A percentile compares a stretch with the other conserved stretches of the same genome.
phyloP scores from a whole-genome alignment of 495 filamentous ascomycete genomes.

The Pyrenopolyporus hunteri region DNA sequence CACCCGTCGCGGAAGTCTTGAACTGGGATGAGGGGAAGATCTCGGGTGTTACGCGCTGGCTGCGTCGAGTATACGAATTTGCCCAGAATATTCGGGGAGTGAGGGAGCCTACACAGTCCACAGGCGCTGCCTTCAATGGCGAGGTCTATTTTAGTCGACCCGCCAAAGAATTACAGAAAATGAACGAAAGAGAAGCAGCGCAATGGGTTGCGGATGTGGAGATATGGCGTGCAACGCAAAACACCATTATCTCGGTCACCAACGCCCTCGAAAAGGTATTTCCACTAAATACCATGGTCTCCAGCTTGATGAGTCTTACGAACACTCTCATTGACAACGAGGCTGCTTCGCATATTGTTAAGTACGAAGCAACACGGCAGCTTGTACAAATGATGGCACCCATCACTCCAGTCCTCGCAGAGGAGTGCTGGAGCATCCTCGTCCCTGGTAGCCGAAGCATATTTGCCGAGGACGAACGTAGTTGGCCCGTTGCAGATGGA shows the following conservation, averaged over 20 bases:
- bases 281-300: constrained; percentile 79
- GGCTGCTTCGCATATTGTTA: constrained; percentile 34
- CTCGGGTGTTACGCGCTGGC: constrained; percentile 79
- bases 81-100: constrained; percentile 47
- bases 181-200: constrained; percentile 26
- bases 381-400: constrained; percentile 77
- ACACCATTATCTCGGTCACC: constrained; percentile 71
- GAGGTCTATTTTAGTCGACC: constrained; percentile 43
- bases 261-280: constrained; percentile 71
- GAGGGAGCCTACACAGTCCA: background rate
- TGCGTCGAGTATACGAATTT: constrained; percentile 67
- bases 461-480: constrained; percentile 45
- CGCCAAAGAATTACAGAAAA: constrained; percentile 12
- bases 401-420: constrained; percentile 75
- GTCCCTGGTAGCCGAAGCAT: constrained; percentile 47
- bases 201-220: constrained; percentile 58
- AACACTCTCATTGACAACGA: constrained; percentile 60
- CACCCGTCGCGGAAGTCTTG: constrained; percentile 78
- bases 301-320: constrained; percentile 79
- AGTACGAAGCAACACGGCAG: constrained; percentile 44
- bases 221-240: constrained; percentile 68
- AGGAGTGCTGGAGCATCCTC: constrained; percentile 77
- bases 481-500: constrained; percentile 57
- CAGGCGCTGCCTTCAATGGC: constrained; percentile 15
- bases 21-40: constrained; percentile 91